phyloP scores from a whole-genome alignment of 139 green algal species.

The Tetraselmis striata region DNA sequence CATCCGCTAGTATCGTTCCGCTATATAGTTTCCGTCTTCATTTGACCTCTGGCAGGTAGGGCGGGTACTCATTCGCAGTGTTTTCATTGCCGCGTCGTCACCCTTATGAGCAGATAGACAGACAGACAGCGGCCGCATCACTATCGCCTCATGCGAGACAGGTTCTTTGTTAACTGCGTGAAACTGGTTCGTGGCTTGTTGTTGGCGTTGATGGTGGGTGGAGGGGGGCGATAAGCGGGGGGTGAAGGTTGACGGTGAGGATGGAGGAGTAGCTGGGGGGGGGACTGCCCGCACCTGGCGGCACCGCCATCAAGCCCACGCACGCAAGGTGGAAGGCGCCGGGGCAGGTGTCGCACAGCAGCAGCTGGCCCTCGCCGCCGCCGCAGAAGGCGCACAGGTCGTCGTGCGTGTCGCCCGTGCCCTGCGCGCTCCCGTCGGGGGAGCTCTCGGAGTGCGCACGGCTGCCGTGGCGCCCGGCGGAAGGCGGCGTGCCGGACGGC shows the following conservation, averaged over 20 bases:
- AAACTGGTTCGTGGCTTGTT: neutral
- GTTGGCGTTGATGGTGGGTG: too few species aligned
- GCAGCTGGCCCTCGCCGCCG: slow-evolving; percentile 32
- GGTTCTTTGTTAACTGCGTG: neutral
- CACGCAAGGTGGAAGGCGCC: slow-evolving; percentile 37
- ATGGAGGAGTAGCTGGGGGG: too few species aligned
- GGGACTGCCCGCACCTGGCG: neutral
- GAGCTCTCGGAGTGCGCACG: neutral
- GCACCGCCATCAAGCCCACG: slow-evolving; percentile 29
- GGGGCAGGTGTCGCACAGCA: slow-evolving; percentile 47
- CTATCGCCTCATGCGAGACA: neutral
- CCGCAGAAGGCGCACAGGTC: slow-evolving; percentile 28
- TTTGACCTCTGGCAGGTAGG: too few species aligned
- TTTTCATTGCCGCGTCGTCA: too few species aligned
- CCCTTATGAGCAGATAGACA: too few species aligned
- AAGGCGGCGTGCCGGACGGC: neutral
- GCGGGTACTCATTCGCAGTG: too few species aligned
- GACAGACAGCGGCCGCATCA: neutral
- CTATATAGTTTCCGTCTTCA: too few species aligned
- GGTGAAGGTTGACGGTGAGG: too few species aligned
- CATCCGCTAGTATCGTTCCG: too few species aligned
- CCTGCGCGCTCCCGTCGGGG: too few species aligned
- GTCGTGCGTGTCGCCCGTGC: neutral
- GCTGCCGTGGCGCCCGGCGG: neutral
- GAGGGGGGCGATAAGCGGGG: too few species aligned